Evolutionary conservation across 148 eudicot species (phyloP).

Genomic region (Nepenthes gracilis): DNA sequence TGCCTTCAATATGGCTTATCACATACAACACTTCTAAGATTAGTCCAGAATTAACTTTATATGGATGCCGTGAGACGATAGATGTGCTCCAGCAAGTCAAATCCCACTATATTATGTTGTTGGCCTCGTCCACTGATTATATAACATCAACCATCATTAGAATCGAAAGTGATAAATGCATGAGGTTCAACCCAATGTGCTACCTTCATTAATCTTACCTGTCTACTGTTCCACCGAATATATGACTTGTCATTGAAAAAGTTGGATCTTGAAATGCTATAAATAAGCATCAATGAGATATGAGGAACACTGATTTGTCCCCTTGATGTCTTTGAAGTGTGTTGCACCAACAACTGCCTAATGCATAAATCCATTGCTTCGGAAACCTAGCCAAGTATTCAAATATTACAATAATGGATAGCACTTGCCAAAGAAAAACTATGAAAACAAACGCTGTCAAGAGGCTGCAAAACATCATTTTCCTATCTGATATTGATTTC

Average conservation of each 20-base stretch:
- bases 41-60: no score
- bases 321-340: conserved; percentile 26
- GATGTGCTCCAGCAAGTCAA: no score
- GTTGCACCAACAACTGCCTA: conserved; percentile 42
- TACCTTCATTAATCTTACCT: conserved; percentile 28
- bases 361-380: conserved; percentile 63
- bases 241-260: conserved; percentile 54
- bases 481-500: no score
- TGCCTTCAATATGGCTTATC: no score
- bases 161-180: background rate
- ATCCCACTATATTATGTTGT: no score
- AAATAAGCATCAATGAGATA: conserved; percentile 53
- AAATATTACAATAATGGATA: background rate
- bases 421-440: background rate
- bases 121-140: no score
- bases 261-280: conserved; percentile 44
- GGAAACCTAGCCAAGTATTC: conserved; percentile 47
- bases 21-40: no score
- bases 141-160: background rate
- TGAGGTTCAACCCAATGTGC: background rate
- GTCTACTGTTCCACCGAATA: conserved; percentile 68
- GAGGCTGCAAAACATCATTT: no score
- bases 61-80: no score
- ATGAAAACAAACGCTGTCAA: no score
- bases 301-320: conserved; percentile 49